Conservation (phyloP, 2,329 filamentous ascomycete genomes). For the Nemania bipapillata region DNA sequence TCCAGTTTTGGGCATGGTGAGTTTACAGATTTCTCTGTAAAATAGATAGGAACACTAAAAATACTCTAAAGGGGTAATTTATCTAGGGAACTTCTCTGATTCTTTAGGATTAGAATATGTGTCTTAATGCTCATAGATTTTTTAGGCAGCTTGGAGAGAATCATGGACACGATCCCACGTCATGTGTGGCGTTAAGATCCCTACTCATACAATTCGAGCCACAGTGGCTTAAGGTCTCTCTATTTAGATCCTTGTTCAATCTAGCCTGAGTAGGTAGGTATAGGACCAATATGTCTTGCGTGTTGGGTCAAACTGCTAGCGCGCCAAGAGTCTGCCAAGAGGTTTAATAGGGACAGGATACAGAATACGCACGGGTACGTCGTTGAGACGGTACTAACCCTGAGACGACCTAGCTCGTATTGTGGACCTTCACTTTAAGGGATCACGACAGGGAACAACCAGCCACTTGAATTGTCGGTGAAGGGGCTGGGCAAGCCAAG, state of each 20-base stretch:
- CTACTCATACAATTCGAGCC: slow-evolving; percentile 30
- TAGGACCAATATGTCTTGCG: neutral
- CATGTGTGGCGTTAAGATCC: slow-evolving; percentile 39
- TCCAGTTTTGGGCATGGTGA: slow-evolving; percentile 52
- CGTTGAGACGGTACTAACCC: slow-evolving; percentile 19
- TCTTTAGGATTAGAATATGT: neutral
- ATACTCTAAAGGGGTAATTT: neutral
- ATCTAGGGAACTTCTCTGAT: neutral
- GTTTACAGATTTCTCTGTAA: slow-evolving; percentile 48
- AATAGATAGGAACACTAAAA: neutral
- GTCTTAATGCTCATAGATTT: neutral
- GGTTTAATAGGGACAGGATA: neutral
- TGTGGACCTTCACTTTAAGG: neutral
- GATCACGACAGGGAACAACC: slow-evolving; percentile 36
- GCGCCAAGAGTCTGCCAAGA: neutral
- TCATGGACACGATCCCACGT: slow-evolving; percentile 32
- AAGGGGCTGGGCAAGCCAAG: slow-evolving; percentile 34
- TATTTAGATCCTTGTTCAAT: slow-evolving; percentile 25
- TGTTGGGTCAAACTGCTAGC: neutral
- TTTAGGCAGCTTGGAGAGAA: neutral
- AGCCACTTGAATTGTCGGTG: slow-evolving; percentile 54
- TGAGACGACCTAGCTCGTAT: neutral
- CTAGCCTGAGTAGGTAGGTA: neutral
- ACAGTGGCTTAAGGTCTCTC: slow-evolving; percentile 43
- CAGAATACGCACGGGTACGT: too few relatives aligned